phyloP scores from a whole-genome alignment of 306 rosid genomes.

The Gastrolobium villosum region DNA sequence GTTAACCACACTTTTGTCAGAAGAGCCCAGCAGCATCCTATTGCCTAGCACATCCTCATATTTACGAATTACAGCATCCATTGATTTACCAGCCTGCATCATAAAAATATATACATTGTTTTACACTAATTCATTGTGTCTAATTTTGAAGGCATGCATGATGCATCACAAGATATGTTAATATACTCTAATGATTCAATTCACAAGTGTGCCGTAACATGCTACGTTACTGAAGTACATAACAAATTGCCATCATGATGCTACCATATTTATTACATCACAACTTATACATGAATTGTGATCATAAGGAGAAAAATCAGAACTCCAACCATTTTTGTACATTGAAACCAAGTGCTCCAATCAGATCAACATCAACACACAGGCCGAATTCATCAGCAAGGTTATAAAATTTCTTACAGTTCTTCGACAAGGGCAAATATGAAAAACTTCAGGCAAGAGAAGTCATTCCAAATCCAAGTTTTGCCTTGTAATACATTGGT shows the following conservation, averaged over 20 bases:
- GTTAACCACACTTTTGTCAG: conserved; percentile 77
- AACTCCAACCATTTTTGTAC: neutral
- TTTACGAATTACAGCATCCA: conserved; percentile 85
- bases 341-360: conserved; percentile 13
- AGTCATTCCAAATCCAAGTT: conserved; percentile 15
- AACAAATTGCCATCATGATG: neutral
- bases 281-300: too few relatives aligned
- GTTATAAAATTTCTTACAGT: conserved; percentile 17
- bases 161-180: conserved; percentile 22
- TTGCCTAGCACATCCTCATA: conserved; percentile 73
- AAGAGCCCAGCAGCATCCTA: conserved; percentile 71
- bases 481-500: conserved; percentile 24
- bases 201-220: conserved; percentile 11
- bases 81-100: conserved; percentile 85
- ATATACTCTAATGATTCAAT: conserved; percentile 18
- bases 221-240: conserved; percentile 19
- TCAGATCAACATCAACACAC: conserved; percentile 33
- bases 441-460: conserved; percentile 28
- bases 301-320: neutral
- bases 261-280: too few relatives aligned
- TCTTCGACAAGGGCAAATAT: conserved; percentile 1
- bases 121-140: conserved; percentile 37
- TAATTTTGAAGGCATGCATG: conserved; percentile 40
- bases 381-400: conserved; percentile 12
- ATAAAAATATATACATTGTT: conserved; percentile 22